Evolutionary conservation across 768 basidiomycete genomes (phyloP).

Genomic region (Pulveroboletus ravenelii): DNA sequence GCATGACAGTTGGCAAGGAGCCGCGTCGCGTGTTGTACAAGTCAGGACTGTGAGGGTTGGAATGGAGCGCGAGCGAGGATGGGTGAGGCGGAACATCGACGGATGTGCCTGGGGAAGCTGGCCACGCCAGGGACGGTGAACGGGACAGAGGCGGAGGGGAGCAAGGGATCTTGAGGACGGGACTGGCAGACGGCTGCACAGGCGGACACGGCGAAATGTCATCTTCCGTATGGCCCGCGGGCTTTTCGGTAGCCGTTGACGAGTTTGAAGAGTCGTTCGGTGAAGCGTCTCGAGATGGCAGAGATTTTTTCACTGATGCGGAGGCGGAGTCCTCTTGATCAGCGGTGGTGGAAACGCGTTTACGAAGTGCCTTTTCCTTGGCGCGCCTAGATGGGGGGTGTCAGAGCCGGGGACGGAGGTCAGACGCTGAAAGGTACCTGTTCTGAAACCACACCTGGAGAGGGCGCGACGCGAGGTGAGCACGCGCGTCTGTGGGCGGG

Average conservation of each 20-base stretch:
- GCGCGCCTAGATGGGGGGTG: constrained; percentile 53
- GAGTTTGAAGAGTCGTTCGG: constrained; percentile 29
- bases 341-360: constrained; percentile 36
- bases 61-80: constrained; percentile 18
- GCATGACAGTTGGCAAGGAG: constrained; percentile 46
- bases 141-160: constrained; percentile 15
- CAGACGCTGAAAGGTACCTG: constrained; percentile 40
- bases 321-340: constrained; percentile 16
- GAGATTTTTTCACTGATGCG: constrained; percentile 9
- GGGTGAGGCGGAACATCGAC: constrained; percentile 23
- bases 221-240: constrained; percentile 21
- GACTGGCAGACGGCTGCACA: constrained; percentile 6
- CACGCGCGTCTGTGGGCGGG: constrained; percentile 18
- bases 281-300: constrained; percentile 20
- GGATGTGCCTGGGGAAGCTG: constrained; percentile 32
- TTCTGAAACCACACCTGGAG: constrained; percentile 89
- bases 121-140: constrained; percentile 22
- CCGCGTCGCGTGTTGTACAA: constrained; percentile 43
- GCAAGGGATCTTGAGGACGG: constrained; percentile 22
- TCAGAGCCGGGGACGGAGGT: constrained; percentile 11
- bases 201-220: constrained; percentile 3
- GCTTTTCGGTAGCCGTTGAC: constrained; percentile 41
- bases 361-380: constrained; percentile 71
- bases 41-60: constrained; percentile 27
- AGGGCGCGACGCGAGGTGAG: constrained; percentile 14